Conservation (phyloP, 805 yeast species). For the Candida odintsovae region DNA sequence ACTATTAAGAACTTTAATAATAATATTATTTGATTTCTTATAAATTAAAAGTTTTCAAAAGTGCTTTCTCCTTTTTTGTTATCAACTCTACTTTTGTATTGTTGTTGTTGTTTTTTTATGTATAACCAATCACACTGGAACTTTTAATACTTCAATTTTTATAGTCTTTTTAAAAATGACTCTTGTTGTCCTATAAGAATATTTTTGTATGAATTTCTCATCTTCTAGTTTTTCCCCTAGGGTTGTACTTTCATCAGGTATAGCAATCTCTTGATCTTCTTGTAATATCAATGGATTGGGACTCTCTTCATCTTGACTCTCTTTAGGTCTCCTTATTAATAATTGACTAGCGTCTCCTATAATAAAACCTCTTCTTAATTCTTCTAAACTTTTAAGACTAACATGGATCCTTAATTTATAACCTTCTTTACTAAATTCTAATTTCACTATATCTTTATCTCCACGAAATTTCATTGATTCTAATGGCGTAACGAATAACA, state of each 20-base stretch:
- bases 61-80: no score
- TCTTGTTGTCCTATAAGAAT: constrained; percentile 12
- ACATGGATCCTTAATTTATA: background rate
- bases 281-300: background rate
- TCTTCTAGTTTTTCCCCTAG: constrained; percentile 5
- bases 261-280: constrained; percentile 12
- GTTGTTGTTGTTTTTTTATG: background rate
- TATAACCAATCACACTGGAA: constrained; percentile 5
- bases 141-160: constrained; percentile 17
- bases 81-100: no score
- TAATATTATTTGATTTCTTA: no score
- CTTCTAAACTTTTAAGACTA: constrained; percentile 1
- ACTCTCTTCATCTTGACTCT: background rate
- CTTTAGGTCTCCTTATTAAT: constrained; percentile 12
- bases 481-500: constrained; percentile 10
- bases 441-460: constrained; percentile 6
- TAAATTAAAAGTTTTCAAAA: no score
- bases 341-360: constrained; percentile 1
- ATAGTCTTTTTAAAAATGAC: constrained; percentile 13
- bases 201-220: constrained; percentile 14
- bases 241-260: constrained; percentile 16
- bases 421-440: background rate
- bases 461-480: constrained; percentile 5
- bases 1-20: no score
- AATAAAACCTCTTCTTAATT: background rate